These are phyloP conservation scores for Ambispora gerdemannii DNA, from an alignment of 192 early-diverging fungal species.

Conservation along the genomic window DNA sequence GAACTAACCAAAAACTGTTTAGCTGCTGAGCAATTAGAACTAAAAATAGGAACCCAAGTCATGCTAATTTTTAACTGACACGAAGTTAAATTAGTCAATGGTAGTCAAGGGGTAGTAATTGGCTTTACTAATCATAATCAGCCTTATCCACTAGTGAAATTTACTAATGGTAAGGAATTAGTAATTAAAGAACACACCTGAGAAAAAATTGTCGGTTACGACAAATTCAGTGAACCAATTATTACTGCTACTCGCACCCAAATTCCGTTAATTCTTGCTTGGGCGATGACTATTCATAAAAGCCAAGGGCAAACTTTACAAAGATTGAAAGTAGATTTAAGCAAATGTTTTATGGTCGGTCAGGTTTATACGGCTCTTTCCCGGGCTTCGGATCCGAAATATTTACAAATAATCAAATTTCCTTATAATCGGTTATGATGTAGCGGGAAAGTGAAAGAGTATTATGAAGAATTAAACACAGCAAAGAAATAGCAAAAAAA, in stretches of 20 bases:
- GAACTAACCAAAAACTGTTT: slow-evolving; percentile 46
- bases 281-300: slow-evolving; percentile 88
- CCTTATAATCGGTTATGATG: too few species aligned
- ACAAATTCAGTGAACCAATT: slow-evolving; percentile 37
- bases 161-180: slow-evolving; percentile 38
- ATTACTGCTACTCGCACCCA: slow-evolving; percentile 44
- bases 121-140: slow-evolving; percentile 35
- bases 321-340: slow-evolving; percentile 68
- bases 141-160: slow-evolving; percentile 36
- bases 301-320: slow-evolving; percentile 87
- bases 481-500: too few species aligned
- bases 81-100: slow-evolving; percentile 69
- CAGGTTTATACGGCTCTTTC: too few species aligned
- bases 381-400: too few species aligned
- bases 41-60: slow-evolving; percentile 80
- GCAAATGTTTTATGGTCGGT: too few species aligned
- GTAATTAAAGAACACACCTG: slow-evolving; percentile 45
- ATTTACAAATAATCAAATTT: too few species aligned
- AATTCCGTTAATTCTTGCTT: slow-evolving; percentile 74
- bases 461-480: too few species aligned
- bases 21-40: slow-evolving; percentile 58
- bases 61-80: slow-evolving; percentile 80
- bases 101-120: slow-evolving; percentile 66
- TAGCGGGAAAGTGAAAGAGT: too few species aligned
- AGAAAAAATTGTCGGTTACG: slow-evolving; percentile 45